phyloP scores from a whole-genome alignment of 305 asterid species.

The Fraxinus ornus region DNA sequence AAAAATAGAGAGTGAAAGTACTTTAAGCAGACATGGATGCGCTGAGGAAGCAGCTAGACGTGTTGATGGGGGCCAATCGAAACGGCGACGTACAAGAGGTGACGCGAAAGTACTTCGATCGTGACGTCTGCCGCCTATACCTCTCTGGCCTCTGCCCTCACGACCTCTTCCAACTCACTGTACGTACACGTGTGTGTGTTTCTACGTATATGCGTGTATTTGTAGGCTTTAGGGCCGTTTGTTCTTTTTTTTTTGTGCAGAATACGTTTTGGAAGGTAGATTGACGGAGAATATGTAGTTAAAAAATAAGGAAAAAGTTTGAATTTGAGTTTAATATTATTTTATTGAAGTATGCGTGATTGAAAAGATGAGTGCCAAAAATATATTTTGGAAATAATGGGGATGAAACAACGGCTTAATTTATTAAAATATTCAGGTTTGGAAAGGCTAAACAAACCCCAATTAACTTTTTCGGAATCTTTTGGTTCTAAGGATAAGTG shows the following conservation, averaged over 20 bases:
- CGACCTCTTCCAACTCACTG: constrained; percentile 95
- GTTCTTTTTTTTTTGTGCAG: background rate
- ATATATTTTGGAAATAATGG: background rate
- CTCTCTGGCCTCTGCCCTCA: constrained; percentile 97
- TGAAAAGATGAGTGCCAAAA: background rate
- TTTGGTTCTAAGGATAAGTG: constrained; percentile 5
- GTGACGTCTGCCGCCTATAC: constrained; percentile 93
- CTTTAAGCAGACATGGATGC: constrained; percentile 68
- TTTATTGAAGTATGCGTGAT: background rate
- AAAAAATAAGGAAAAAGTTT: background rate
- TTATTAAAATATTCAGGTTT: background rate
- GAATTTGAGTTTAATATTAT: background rate
- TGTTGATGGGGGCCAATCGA: constrained; percentile 91
- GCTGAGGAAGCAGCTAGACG: constrained; percentile 91
- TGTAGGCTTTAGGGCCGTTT: background rate
- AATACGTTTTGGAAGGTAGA: background rate
- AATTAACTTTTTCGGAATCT: background rate
- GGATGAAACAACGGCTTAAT: background rate
- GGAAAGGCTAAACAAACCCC: background rate
- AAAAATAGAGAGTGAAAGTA: background rate
- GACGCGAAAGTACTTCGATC: constrained; percentile 88
- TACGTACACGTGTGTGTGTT: constrained; percentile 24
- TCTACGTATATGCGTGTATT: background rate
- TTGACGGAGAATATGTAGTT: no score
- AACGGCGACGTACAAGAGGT: constrained; percentile 89